Base-by-base conservation (phyloP, 2,329 filamentous ascomycete species). In the Botrytis squamosa region DNA sequence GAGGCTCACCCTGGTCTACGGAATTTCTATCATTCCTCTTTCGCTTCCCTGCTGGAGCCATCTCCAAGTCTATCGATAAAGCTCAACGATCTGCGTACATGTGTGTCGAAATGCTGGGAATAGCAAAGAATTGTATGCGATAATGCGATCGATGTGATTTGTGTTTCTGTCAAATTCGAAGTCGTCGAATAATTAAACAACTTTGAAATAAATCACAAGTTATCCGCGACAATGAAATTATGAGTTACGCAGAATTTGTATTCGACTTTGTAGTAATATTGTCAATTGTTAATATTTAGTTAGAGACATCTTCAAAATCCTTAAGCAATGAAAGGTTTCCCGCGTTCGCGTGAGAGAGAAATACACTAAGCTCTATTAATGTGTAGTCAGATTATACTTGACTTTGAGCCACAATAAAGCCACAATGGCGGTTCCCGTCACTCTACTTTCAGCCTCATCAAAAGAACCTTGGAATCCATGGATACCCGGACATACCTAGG, bases 1-100 rank as follows among this genome's bases (percentile, higher is more conserved):
- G 85, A 73, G 83, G 84, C 66, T 84, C 84, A 70, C 79, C 75
- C 83, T 82, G 82, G 76, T 87, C 81, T 46, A 79, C 77, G 38
- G 81, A 81, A 38, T 78, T 70, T 52, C 80, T 79, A 25, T 82
- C 81, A 57, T 78, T 77, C 75, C 81, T 80, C 79, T 82, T 83
- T 71, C 81, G 79, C 78, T 81, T 81, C 65, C 66, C 72, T 36
- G 22, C 29, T 59, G 80, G 80, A 74, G 79, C 77, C 80, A 81
- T 81, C 66, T 76, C 76, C 75, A 73, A 77, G 74, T 76, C 73
- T 49, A 74, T 77, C 64, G 74, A 57, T 63, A 74, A 70, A 71
- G 63, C 68, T 63, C 62, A 65, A 77, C 75, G 78, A 76, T 73
- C 60, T 77, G 75, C 76, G 76, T 65, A 75, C 79, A 81, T 81